A percentile compares a stretch with the other conserved stretches of the same genome.
Conservation (phyloP, 2,329 filamentous ascomycete species). For the Pseudocercospora eumusae region DNA sequence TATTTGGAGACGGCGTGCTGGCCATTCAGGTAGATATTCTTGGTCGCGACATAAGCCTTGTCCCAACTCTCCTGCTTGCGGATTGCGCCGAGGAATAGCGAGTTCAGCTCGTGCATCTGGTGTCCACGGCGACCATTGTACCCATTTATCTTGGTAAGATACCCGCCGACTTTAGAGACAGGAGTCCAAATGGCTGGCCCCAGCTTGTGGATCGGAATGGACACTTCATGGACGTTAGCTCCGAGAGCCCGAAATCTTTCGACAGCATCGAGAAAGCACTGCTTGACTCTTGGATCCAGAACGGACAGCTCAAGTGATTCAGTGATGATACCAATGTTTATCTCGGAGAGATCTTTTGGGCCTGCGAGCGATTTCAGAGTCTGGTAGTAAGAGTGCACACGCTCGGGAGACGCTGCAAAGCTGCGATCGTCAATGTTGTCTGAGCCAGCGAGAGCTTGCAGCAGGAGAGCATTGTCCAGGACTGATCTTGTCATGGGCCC, state of each 20-base stretch:
- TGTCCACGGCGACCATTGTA: constrained; percentile 52
- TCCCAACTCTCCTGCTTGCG: constrained; percentile 53
- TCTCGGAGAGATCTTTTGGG: constrained; percentile 33
- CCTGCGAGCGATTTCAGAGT: constrained; percentile 23
- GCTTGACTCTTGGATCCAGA: constrained; percentile 43
- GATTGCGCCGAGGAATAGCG: constrained; percentile 48
- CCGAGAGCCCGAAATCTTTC: constrained; percentile 45
- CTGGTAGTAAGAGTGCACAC: constrained; percentile 36
- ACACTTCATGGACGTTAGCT: constrained; percentile 47
- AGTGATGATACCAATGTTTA: constrained; percentile 47
- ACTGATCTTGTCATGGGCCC: constrained; percentile 51
- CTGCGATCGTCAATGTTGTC: constrained; percentile 50
- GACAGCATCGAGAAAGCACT: constrained; percentile 42
- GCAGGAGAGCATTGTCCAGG: constrained; percentile 48
- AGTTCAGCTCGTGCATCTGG: constrained; percentile 54
- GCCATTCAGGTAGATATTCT: constrained; percentile 58
- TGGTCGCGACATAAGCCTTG: constrained; percentile 55
- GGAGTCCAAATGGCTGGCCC: constrained; percentile 55
- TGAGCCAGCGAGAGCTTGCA: constrained; percentile 51
- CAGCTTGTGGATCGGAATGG: constrained; percentile 51
- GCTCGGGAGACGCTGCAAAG: constrained; percentile 37
- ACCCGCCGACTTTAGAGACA: constrained; percentile 46
- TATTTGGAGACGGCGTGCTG: constrained; percentile 50
- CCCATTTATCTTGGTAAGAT: constrained; percentile 46
- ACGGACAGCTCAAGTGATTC: constrained; percentile 46